phyloP scores from a whole-genome alignment of 495 filamentous ascomycete genomes.

The Astrocystis sublimbata region DNA sequence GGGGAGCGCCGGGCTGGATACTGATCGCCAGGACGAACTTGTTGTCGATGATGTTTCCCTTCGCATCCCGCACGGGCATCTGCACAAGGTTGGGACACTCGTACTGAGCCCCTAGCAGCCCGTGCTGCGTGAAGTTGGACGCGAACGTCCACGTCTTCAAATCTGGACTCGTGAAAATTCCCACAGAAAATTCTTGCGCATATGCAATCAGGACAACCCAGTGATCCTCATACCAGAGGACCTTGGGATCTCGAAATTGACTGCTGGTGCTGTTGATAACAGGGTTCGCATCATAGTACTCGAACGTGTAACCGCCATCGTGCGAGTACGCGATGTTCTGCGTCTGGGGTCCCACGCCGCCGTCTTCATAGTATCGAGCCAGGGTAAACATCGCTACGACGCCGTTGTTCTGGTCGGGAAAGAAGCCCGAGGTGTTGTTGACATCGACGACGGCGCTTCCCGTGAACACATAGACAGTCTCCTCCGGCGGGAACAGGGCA shows the following conservation, averaged over 20 bases:
- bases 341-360: slow-evolving; percentile 34
- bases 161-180: slow-evolving; percentile 55
- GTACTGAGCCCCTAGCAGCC: slow-evolving; percentile 56
- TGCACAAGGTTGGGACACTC: slow-evolving; percentile 58
- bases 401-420: slow-evolving; percentile 49
- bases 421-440: slow-evolving; percentile 61
- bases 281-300: slow-evolving; percentile 54
- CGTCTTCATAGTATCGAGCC: slow-evolving; percentile 37
- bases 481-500: slow-evolving; percentile 49
- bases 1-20: slow-evolving; percentile 59
- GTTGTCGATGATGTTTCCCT: slow-evolving; percentile 12
- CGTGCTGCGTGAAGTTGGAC: slow-evolving; percentile 57
- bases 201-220: slow-evolving; percentile 56
- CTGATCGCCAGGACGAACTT: slow-evolving; percentile 50
- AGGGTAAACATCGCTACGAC: slow-evolving; percentile 60
- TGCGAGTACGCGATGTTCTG: slow-evolving; percentile 59
- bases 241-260: slow-evolving; percentile 61
- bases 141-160: slow-evolving; percentile 54
- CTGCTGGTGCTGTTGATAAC: slow-evolving; percentile 46
- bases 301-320: slow-evolving; percentile 57
- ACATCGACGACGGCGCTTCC: slow-evolving; percentile 55
- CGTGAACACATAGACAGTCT: slow-evolving; percentile 54
- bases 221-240: slow-evolving; percentile 52
- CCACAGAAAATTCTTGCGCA: slow-evolving; percentile 51
- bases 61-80: slow-evolving; percentile 37